Conservation (phyloP, 2,329 filamentous ascomycete genomes). For the Aspergillus proliferans region DNA sequence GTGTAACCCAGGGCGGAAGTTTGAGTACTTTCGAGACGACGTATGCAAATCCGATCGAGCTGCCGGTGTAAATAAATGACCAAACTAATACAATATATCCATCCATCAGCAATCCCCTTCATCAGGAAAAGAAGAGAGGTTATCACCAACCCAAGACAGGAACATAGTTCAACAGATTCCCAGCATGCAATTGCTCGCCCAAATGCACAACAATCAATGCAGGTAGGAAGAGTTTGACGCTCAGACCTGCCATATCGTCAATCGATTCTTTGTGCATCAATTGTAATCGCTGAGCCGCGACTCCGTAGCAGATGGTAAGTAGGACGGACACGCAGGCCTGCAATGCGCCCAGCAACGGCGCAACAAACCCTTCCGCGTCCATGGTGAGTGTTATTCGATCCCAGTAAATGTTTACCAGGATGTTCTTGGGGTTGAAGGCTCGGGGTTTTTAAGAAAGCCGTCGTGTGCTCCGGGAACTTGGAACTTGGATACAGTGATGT, state of each 20-base stretch:
- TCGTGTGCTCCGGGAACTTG: not conserved
- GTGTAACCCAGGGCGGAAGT: constrained; percentile 49
- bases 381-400: constrained; percentile 3
- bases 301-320: constrained; percentile 49
- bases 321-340: constrained; percentile 52
- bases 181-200: constrained; percentile 45
- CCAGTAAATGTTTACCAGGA: not conserved
- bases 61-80: constrained; percentile 45
- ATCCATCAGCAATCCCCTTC: not conserved
- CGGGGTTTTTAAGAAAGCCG: not conserved
- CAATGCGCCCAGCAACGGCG: constrained; percentile 46
- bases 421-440: too few species aligned
- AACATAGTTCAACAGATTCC: constrained; percentile 44
- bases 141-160: constrained; percentile 39
- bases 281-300: constrained; percentile 45
- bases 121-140: not conserved
- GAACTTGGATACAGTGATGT: not conserved
- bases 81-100: constrained; percentile 34
- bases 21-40: constrained; percentile 41
- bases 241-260: constrained; percentile 48
- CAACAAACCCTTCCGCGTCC: constrained; percentile 11
- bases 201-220: constrained; percentile 50
- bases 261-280: constrained; percentile 44
- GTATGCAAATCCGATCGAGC: constrained; percentile 45
- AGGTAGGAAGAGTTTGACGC: constrained; percentile 50